These are phyloP conservation scores for Herpetospermum pedunculosum DNA, from an alignment of 306 rosid species.

Conservation along the genomic window DNA sequence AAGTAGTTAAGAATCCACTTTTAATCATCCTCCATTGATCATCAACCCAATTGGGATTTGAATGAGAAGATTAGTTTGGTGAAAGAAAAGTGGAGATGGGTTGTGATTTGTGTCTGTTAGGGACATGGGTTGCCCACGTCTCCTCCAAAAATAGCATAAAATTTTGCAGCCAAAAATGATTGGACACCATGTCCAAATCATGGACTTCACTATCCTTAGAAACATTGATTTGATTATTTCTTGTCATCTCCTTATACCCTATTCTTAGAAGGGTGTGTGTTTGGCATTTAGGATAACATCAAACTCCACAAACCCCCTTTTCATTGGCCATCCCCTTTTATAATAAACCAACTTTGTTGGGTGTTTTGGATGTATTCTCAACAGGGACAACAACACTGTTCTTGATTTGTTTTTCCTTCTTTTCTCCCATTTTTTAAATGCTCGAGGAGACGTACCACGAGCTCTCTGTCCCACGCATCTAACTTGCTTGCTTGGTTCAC, in stretches of 20 bases:
- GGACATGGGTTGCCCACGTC: slow-evolving; percentile 13
- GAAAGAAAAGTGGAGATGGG: not conserved
- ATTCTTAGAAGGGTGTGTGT: slow-evolving; percentile 16
- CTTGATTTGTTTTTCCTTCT: not conserved
- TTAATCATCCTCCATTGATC: not conserved
- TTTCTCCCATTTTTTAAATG: not conserved
- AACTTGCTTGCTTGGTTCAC: not conserved
- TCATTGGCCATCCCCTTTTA: not conserved
- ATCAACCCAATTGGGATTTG: slow-evolving; percentile 14
- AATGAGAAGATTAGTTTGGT: slow-evolving; percentile 19
- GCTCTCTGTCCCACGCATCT: not conserved
- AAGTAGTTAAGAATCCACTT: not conserved
- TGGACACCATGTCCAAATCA: slow-evolving; percentile 40
- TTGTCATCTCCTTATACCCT: slow-evolving; percentile 38
- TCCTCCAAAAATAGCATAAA: slow-evolving; percentile 25
- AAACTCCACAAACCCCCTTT: slow-evolving; percentile 18
- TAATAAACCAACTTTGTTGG: slow-evolving; percentile 21
- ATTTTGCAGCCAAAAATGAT: slow-evolving; percentile 30
- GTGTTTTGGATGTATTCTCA: slow-evolving; percentile 48
- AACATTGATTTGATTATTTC: slow-evolving; percentile 46
- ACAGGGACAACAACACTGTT: slow-evolving; percentile 28
- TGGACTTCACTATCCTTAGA: slow-evolving; percentile 39
- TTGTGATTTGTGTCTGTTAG: not conserved
- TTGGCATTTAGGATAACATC: slow-evolving; percentile 37
- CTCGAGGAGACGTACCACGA: not conserved